These are phyloP conservation scores for Solanum pimpinellifolium DNA, from an alignment of 257 asterid species.

Conservation along the genomic window DNA sequence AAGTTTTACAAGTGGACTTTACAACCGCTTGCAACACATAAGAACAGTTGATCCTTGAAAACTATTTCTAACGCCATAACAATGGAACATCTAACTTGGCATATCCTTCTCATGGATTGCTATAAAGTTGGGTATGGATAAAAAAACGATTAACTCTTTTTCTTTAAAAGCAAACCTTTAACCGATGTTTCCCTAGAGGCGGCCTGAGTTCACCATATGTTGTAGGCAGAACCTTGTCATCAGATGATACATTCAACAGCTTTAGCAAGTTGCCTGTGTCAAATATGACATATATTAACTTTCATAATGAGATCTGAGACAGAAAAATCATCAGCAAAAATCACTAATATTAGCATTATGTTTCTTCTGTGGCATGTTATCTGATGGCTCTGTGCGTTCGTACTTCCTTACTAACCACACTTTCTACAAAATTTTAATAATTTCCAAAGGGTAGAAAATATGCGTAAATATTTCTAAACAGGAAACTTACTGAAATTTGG, in stretches of 20 bases:
- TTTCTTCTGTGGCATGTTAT: neutral
- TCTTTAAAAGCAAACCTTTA: slow-evolving; percentile 45
- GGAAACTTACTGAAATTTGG: slow-evolving; percentile 67
- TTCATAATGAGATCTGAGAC: neutral
- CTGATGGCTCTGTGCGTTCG: neutral
- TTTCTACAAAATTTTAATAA: neutral
- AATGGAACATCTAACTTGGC: neutral
- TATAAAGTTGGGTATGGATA: neutral
- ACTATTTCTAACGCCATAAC: neutral
- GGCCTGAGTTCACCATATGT: slow-evolving; percentile 93
- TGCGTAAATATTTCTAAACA: neutral
- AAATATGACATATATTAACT: neutral
- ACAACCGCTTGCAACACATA: neutral
- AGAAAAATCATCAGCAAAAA: neutral
- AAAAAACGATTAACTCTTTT: neutral
- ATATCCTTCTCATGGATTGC: neutral
- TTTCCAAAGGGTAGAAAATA: neutral
- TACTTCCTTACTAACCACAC: neutral
- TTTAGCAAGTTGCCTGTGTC: slow-evolving; percentile 65
- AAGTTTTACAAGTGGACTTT: neutral
- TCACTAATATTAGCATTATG: neutral
- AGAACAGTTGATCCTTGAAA: neutral
- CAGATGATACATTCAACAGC: slow-evolving; percentile 65
- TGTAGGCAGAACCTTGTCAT: slow-evolving; percentile 59
- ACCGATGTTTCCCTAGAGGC: slow-evolving; percentile 93